A percentile compares a stretch with the other conserved stretches of the same genome.
phyloP scores from a whole-genome alignment of 2,329 filamentous ascomycete genomes.

The Mycogone perniciosa region DNA sequence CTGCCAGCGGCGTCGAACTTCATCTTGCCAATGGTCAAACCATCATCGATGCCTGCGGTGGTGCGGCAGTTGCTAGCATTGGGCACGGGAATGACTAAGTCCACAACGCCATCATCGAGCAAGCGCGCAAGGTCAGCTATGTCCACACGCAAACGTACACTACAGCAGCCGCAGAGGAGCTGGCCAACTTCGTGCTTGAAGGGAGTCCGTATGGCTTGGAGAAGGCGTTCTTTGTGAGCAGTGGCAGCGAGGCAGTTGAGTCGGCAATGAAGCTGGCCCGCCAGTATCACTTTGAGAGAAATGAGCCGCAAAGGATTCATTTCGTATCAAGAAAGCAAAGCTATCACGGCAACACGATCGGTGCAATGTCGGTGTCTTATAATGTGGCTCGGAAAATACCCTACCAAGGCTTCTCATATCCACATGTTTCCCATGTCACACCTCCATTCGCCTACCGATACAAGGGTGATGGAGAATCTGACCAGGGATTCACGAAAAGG shows the following conservation, averaged over 20 bases:
- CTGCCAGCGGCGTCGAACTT: neutral
- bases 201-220: neutral
- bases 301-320: constrained; percentile 24
- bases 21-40: constrained; percentile 27
- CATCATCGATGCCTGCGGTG: constrained; percentile 2
- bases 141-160: constrained; percentile 23
- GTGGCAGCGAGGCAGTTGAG: constrained; percentile 33
- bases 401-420: too few relatives aligned
- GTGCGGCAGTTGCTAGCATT: constrained; percentile 52
- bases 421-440: too few relatives aligned
- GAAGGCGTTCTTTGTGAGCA: constrained; percentile 3
- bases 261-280: constrained; percentile 38
- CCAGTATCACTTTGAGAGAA: constrained; percentile 37
- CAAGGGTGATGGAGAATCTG: constrained; percentile 27
- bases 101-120: constrained; percentile 45
- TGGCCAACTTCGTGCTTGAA: constrained; percentile 22
- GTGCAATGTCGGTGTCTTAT: too few relatives aligned
- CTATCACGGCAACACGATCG: constrained; percentile 32
- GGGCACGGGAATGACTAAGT: constrained; percentile 55
- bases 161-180: constrained; percentile 21
- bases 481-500: constrained; percentile 30
- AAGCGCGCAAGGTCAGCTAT: constrained; percentile 38
- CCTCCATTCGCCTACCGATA: constrained; percentile 15
- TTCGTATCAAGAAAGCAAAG: constrained; percentile 34
- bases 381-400: too few relatives aligned